These are phyloP conservation scores for Orbilia blumenaviensis DNA, from an alignment of 2,329 filamentous ascomycete genomes.

Conservation along the genomic window DNA sequence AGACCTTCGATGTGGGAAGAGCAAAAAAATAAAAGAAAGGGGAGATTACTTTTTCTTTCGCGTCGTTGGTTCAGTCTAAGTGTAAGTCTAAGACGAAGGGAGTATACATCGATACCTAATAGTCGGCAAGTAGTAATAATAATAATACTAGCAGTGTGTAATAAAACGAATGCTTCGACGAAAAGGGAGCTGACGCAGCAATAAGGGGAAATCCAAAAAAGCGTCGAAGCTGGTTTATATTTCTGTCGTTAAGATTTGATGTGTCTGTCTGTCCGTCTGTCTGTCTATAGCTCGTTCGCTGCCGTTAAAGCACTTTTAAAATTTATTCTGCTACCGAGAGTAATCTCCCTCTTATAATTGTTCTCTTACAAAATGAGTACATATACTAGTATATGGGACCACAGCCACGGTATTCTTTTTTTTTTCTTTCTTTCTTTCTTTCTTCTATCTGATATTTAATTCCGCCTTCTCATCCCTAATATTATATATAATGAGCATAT, in stretches of 20 bases:
- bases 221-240: neutral
- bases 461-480: too few relatives aligned
- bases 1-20: neutral
- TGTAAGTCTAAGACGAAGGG: too few relatives aligned
- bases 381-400: too few relatives aligned
- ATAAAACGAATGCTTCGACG: neutral
- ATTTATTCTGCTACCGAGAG: too few relatives aligned
- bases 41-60: too few relatives aligned
- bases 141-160: neutral
- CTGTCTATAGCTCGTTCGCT: conserved; percentile 21
- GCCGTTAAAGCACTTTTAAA: conserved; percentile 23
- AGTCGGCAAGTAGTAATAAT: neutral
- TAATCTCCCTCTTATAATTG: too few relatives aligned
- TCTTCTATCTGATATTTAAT: too few relatives aligned
- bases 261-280: neutral
- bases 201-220: conserved; percentile 47
- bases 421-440: too few relatives aligned
- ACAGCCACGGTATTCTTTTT: too few relatives aligned
- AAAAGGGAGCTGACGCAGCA: conserved; percentile 30
- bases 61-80: too few relatives aligned
- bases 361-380: too few relatives aligned
- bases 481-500: too few relatives aligned
- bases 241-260: conserved; percentile 4
- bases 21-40: neutral
- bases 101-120: neutral